phyloP scores from a whole-genome alignment of 306 rosid species.

The Prunus salicina region DNA sequence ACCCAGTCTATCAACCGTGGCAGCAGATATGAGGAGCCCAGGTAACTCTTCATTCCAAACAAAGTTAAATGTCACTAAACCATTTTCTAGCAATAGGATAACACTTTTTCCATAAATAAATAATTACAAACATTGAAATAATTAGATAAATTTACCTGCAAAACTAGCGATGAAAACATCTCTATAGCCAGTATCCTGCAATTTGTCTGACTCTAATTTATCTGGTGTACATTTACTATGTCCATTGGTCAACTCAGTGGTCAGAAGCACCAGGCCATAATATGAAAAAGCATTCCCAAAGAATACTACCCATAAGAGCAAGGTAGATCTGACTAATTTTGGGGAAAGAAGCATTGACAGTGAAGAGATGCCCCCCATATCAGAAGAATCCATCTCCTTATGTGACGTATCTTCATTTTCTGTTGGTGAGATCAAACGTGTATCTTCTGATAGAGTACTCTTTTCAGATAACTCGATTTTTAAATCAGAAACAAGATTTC shows the following conservation, averaged over 20 bases:
- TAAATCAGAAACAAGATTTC: constrained; percentile 67
- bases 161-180: constrained; percentile 82
- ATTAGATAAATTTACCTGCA: constrained; percentile 60
- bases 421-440: constrained; percentile 47
- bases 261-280: constrained; percentile 94
- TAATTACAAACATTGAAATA: constrained; percentile 12
- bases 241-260: constrained; percentile 68
- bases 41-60: constrained; percentile 73
- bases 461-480: constrained; percentile 44
- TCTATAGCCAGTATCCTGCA: constrained; percentile 53
- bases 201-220: constrained; percentile 37
- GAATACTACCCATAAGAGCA: constrained; percentile 89
- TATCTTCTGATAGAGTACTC: constrained; percentile 52
- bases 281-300: constrained; percentile 95
- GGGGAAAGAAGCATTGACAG: constrained; percentile 69
- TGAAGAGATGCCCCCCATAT: constrained; percentile 53
- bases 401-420: constrained; percentile 30
- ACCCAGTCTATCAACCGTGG: constrained; percentile 74
- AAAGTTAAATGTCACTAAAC: constrained; percentile 33
- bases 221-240: constrained; percentile 48
- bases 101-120: not conserved
- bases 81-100: constrained; percentile 17
- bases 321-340: constrained; percentile 62
- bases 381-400: constrained; percentile 39
- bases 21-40: constrained; percentile 80